Conservation (phyloP, 176 grass and related monocot genomes). For the Guadua angustifolia region DNA sequence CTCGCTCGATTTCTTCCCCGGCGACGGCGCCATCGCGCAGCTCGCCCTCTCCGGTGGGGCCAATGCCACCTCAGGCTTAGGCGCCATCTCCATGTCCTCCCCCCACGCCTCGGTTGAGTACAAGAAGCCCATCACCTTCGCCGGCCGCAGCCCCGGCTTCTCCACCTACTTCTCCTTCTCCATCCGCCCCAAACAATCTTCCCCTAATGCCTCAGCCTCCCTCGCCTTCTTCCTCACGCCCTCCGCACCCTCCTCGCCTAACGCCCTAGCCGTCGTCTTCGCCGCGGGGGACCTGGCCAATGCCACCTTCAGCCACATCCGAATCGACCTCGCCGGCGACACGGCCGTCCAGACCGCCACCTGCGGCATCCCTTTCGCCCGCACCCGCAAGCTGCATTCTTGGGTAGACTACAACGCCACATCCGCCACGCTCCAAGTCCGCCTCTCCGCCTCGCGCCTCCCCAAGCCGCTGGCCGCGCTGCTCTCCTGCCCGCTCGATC, state of each 20-base stretch:
- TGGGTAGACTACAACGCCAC: conserved; percentile 77
- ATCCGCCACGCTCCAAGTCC: conserved; percentile 50
- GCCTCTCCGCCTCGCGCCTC: conserved; percentile 51
- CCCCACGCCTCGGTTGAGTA: conserved; percentile 52
- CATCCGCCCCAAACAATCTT: conserved; percentile 17
- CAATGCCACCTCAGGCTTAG: conserved; percentile 45
- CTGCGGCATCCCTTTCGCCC: neutral
- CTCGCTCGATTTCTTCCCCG: conserved; percentile 65
- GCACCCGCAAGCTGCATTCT: conserved; percentile 52
- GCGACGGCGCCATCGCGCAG: conserved; percentile 47
- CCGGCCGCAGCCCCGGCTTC: conserved; percentile 45
- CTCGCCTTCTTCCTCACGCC: conserved; percentile 65
- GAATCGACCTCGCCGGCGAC: conserved; percentile 49
- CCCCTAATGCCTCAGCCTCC: conserved; percentile 7
- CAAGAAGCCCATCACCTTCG: conserved; percentile 52
- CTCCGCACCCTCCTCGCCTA: conserved; percentile 13
- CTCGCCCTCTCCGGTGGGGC: conserved; percentile 61
- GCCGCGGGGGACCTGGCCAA: neutral
- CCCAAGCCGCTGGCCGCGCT: conserved; percentile 26
- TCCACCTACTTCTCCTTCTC: conserved; percentile 88
- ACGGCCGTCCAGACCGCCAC: conserved; percentile 24
- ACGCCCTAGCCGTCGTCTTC: conserved; percentile 40
- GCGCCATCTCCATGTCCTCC: conserved; percentile 45
- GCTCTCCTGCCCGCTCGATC: conserved; percentile 58
- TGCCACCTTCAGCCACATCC: conserved; percentile 32